Evolutionary conservation across 495 filamentous ascomycete species (phyloP).

Genomic region (Xylaria telfairii): DNA sequence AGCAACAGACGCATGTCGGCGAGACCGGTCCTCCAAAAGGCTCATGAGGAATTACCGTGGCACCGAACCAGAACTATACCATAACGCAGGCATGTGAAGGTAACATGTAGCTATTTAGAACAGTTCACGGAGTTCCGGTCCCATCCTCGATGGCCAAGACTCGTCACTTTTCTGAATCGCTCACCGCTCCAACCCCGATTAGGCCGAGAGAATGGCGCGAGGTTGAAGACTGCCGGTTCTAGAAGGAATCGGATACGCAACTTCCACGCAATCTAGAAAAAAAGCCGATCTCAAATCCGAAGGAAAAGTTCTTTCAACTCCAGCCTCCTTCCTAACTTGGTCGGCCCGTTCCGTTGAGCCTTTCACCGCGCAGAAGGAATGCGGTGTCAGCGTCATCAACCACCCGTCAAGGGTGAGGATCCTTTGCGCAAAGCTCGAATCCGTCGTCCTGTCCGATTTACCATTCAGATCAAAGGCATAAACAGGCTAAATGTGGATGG

Average conservation of each 20-base stretch:
- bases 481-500: constrained; percentile 14
- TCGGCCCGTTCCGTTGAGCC: constrained; percentile 20
- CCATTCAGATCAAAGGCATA: neutral
- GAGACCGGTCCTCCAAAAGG: neutral
- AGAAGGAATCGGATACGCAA: neutral
- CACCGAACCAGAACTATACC: constrained; percentile 12
- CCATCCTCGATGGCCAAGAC: neutral
- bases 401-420: neutral
- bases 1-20: constrained; percentile 2
- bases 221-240: neutral
- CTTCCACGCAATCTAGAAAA: neutral
- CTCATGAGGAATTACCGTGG: neutral
- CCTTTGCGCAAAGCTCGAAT: constrained; percentile 7
- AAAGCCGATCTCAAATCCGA: neutral
- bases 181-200: constrained; percentile 12
- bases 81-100: constrained; percentile 15
- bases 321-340: constrained; percentile 26
- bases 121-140: neutral
- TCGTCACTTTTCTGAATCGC: neutral
- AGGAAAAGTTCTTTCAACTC: neutral
- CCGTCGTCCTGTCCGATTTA: neutral
- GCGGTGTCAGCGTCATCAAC: constrained; percentile 14
- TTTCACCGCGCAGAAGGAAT: neutral
- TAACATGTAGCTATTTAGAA: neutral
- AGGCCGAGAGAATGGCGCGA: neutral